Evolutionary conservation across 441 rosid genomes (phyloP), one percentile per base, ranked within the genome.

Genomic region (Populus trichocarpa): DNA sequence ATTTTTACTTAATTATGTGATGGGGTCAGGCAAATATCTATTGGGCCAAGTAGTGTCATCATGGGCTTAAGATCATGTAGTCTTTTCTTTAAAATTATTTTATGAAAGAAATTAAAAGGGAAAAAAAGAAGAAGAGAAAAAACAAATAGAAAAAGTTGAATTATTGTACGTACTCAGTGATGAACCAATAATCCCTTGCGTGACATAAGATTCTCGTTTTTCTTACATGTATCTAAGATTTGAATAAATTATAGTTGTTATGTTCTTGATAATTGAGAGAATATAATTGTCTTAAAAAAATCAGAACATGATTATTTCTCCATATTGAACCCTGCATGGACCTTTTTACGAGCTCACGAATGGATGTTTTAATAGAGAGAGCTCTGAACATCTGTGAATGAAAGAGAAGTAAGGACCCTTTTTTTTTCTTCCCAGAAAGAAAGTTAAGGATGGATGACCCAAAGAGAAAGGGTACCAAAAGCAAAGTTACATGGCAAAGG

Each of bases 401-500:
- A 12, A 32, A 57, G 67, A 38, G 36, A 20, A n/a, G 75, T 28
- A 35, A 9, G 75, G 50, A 32, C 67, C 67, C 22, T 18, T n/a
- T 11, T 72, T 59, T 66, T 40, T 65, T 3, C n/a, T 30, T 30
- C 3, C 16, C 35, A 72, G 50, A 65, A 64, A 65, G 70, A 65
- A 10, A 28, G 68, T 66, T 36, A 70, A 46, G 32, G 32, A 30
- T 30, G 71, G 16, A 78, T 59, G 76, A 84, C 70, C 61, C 66
- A 32, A 16, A 61, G 23, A 20, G 70, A 63, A 59, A 61, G 32
- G 74, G 71, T 67, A 69, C 50, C 65, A 63, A 81, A 81, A 69
- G 78, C 57, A 66, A 72, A 82, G 28, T 46, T 67, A 72, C 42
- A 76, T 63, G 32, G 32, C 32, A 30, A 30, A 30, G 79, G 78